phyloP scores from a whole-genome alignment of 352 stramenopile species.

The Aphanomyces invadans region DNA sequence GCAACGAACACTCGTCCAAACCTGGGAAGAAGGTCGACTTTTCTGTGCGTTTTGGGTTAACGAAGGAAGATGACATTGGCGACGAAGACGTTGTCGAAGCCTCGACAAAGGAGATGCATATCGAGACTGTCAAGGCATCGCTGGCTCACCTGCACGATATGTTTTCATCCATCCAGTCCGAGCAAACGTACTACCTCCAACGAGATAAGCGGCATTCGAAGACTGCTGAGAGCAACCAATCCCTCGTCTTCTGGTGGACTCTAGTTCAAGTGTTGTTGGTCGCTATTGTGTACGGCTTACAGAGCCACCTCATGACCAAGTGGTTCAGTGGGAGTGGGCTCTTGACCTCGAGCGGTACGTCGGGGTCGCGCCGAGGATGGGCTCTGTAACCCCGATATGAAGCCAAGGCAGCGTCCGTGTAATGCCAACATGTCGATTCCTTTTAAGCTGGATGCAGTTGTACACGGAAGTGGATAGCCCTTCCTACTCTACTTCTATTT shows the following conservation, averaged over 20 bases:
- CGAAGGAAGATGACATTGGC: constrained; percentile 62
- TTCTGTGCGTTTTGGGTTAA: constrained; percentile 73
- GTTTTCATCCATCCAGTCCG: constrained; percentile 61
- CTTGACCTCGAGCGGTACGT: constrained; percentile 41
- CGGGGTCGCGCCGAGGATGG: constrained; percentile 33
- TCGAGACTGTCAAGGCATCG: constrained; percentile 53
- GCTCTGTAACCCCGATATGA: neutral
- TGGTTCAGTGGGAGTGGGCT: constrained; percentile 76
- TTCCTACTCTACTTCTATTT: no score
- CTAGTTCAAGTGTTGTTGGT: constrained; percentile 56
- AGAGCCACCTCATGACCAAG: constrained; percentile 77
- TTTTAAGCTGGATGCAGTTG: no score
- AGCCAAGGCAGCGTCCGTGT: no score
- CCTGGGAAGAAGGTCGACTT: constrained; percentile 66
- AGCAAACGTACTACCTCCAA: constrained; percentile 70
- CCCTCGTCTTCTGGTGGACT: constrained; percentile 72
- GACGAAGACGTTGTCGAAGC: constrained; percentile 67
- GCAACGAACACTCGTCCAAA: constrained; percentile 64
- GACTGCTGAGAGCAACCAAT: constrained; percentile 72
- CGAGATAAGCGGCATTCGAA: constrained; percentile 60
- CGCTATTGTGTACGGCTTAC: constrained; percentile 56
- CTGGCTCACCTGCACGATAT: constrained; percentile 51
- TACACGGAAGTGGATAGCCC: no score
- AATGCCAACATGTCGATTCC: no score
- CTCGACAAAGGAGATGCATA: constrained; percentile 60